Evolutionary conservation across 2,329 filamentous ascomycete genomes (phyloP), one percentile per base, ranked within the genome.

Genomic region (Colletotrichum brevisporum): DNA sequence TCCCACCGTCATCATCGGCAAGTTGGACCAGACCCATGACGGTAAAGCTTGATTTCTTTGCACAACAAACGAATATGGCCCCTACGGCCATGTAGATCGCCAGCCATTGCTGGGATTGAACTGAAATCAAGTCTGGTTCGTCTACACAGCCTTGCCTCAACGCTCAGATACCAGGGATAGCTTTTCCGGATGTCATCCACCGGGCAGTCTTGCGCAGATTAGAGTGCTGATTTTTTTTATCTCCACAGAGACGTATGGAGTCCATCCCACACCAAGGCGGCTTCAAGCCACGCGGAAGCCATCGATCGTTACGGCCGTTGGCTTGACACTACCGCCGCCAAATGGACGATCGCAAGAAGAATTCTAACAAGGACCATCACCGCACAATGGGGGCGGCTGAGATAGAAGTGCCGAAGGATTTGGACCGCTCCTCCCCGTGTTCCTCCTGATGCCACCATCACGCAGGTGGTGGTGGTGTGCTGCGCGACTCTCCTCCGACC

Each of bases 251-350:
- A 61, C 61, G 54, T 66, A 52, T 50, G 61, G 31, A 65, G 31
- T 27, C 41, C n/a, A 45, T 66, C 21, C 26, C 31, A 51, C 51
- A 45, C 50, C 62, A 66, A 45, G 27, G 50, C 66, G 61, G 62
- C 62, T 56, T 61, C 18, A 62, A 69, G 56, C 60, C 50, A 26
- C 8, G 45, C 45, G 36, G 45, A 60, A 55, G 36, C 45, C 13
- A 27, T 61, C 55, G 27, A 62, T 69, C 31, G 9, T 36, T 66
- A 69, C 66, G 66, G 62, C 66, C 66, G 51, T 69, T 69, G 56
- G 58, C 36, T 55, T 55, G 26, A 27, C 27, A 39, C 31, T 51
- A 41, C 55, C 63, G 51, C 51, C 62, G 24, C 47, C 45, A 24
- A 41, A 36, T 36, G 24, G 24, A 9, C 16, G 26, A 21, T 47